phyloP scores from a whole-genome alignment of 495 filamentous ascomycete species.

The Neurospora sp. region DNA sequence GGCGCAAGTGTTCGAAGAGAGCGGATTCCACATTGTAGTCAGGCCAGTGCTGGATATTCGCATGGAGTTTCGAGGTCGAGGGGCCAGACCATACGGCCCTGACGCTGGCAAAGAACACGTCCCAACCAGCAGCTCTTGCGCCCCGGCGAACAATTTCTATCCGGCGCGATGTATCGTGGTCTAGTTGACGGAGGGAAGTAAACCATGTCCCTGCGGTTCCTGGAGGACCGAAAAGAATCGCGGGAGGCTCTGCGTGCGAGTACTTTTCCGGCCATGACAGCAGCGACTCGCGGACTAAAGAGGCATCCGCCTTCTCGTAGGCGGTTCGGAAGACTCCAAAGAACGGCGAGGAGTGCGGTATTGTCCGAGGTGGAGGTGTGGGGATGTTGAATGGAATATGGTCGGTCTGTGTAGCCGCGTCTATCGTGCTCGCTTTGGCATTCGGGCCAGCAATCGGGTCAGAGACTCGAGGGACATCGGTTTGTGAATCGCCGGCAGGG shows the following conservation, averaged over 20 bases:
- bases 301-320: neutral
- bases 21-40: neutral
- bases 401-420: neutral
- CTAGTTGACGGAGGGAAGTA: neutral
- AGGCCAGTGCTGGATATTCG: neutral
- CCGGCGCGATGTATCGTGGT: neutral
- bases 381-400: neutral
- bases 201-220: neutral
- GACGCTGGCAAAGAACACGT: neutral
- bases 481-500: neutral
- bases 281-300: neutral
- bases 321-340: neutral
- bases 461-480: neutral
- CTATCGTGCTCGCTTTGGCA: neutral
- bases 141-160: neutral
- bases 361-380: neutral
- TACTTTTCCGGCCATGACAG: neutral
- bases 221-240: neutral
- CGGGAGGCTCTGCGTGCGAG: neutral
- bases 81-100: neutral
- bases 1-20: neutral
- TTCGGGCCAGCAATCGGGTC: neutral
- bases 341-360: neutral
- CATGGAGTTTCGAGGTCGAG: neutral
- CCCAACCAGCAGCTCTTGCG: neutral